phyloP scores from a whole-genome alignment of 495 filamentous ascomycete genomes.

The Amniculicola lignicola region DNA sequence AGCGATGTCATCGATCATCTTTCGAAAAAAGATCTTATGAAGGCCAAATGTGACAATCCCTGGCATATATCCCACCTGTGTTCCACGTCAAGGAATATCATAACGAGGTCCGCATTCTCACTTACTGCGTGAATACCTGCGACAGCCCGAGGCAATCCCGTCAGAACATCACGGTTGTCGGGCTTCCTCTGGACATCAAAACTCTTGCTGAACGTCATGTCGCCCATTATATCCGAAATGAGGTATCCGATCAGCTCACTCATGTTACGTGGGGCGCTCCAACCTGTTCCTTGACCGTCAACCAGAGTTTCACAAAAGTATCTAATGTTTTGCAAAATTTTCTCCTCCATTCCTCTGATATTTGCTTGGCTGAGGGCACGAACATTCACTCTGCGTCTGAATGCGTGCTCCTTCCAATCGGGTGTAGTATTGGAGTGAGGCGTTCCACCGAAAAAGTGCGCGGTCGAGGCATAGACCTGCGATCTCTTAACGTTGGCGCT shows the following conservation, averaged over 20 bases:
- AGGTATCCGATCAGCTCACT: conserved; percentile 28
- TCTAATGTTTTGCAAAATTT: conserved; percentile 2
- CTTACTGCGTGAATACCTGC: conserved; percentile 28
- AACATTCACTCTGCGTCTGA: neutral
- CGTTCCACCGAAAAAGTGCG: too few species aligned
- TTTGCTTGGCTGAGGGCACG: neutral
- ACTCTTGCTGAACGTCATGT: conserved; percentile 30
- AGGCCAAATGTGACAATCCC: conserved; percentile 39
- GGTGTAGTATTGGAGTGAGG: too few species aligned
- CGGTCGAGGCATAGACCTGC: neutral
- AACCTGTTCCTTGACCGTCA: neutral
- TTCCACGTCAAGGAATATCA: conserved; percentile 21
- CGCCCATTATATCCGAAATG: conserved; percentile 37
- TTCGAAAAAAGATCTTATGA: conserved; percentile 47
- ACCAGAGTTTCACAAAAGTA: neutral
- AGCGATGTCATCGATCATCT: conserved; percentile 17
- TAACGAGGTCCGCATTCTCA: conserved; percentile 9
- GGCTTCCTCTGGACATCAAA: conserved; percentile 28
- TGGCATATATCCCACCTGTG: conserved; percentile 24
- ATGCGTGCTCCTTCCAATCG: too few species aligned
- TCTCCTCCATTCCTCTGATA: conserved; percentile 3
- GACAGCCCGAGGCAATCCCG: conserved; percentile 48
- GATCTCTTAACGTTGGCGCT: neutral
- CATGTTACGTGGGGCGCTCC: conserved; percentile 28
- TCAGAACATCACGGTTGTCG: conserved; percentile 36